These are phyloP conservation scores for Colletotrichum australisinense DNA, from an alignment of 2,329 filamentous ascomycete genomes.

Conservation along the genomic window DNA sequence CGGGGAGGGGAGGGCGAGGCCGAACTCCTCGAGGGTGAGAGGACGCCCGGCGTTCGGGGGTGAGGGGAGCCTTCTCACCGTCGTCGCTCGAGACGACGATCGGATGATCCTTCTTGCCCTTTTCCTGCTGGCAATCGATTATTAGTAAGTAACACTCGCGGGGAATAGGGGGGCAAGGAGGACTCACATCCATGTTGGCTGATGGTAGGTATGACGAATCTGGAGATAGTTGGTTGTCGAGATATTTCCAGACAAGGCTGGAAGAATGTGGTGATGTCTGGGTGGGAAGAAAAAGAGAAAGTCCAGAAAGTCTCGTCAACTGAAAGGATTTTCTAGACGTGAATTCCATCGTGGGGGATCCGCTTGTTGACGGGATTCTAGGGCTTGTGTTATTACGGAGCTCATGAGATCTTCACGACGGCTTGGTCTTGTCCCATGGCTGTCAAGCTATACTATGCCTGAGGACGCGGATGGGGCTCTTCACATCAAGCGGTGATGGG, in stretches of 20 bases:
- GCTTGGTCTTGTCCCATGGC: neutral
- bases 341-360: neutral
- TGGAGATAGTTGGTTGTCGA: neutral
- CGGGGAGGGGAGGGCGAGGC: too few relatives aligned
- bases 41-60: too few relatives aligned
- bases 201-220: neutral
- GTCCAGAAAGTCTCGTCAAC: neutral
- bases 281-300: neutral
- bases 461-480: neutral
- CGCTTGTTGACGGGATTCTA: neutral
- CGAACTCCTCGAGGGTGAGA: too few relatives aligned
- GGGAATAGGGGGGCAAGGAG: too few relatives aligned
- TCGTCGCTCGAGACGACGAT: neutral
- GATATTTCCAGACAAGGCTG: neutral
- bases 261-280: neutral
- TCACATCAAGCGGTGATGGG: neutral
- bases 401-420: neutral
- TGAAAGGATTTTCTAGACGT: neutral
- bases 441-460: neutral
- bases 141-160: neutral
- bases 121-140: neutral
- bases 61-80: neutral
- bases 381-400: neutral
- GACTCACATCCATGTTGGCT: neutral
- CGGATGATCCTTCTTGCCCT: neutral